phyloP scores from a whole-genome alignment of 1,284 basidiomycete species.

The Irpex sp. region DNA sequence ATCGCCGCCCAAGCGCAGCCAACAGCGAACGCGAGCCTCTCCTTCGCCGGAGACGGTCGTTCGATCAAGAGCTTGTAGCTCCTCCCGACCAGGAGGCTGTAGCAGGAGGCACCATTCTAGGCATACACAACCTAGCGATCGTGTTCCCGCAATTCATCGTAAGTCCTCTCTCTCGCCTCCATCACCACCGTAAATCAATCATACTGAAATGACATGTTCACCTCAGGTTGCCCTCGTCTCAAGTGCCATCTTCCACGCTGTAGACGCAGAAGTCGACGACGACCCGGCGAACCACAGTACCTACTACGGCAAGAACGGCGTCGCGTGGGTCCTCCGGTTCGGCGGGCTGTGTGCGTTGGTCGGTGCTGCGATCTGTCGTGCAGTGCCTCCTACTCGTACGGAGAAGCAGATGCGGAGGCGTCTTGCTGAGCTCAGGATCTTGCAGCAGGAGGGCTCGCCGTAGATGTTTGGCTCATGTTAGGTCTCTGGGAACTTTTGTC shows the following conservation, averaged over 20 bases:
- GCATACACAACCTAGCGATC: slow-evolving; percentile 93
- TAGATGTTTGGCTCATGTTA: slow-evolving; percentile 20
- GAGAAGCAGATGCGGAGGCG: slow-evolving; percentile 83
- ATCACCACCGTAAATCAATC: background rate
- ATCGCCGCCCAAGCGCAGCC: slow-evolving; percentile 15
- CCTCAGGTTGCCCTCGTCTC: slow-evolving; percentile 81
- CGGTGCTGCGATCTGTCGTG: slow-evolving; percentile 70
- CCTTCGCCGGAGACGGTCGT: slow-evolving; percentile 58
- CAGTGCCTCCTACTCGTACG: slow-evolving; percentile 80
- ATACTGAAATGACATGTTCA: background rate
- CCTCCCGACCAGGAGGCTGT: slow-evolving; percentile 38
- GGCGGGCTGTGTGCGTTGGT: slow-evolving; percentile 81
- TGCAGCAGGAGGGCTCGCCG: slow-evolving; percentile 53
- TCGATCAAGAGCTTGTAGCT: slow-evolving; percentile 44
- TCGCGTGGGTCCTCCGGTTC: slow-evolving; percentile 91
- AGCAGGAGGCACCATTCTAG: slow-evolving; percentile 91
- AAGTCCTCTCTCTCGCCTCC: slow-evolving; percentile 28
- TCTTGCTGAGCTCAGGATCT: slow-evolving; percentile 70
- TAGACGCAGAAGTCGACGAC: slow-evolving; percentile 45
- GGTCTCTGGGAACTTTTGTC: background rate
- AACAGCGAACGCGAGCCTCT: slow-evolving; percentile 58
- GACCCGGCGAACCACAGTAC: slow-evolving; percentile 44
- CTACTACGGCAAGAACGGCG: slow-evolving; percentile 78
- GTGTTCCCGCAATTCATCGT: slow-evolving; percentile 91
- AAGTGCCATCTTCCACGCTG: slow-evolving; percentile 80